phyloP scores from a whole-genome alignment of 306 rosid genomes.

The Lupinus albus region DNA sequence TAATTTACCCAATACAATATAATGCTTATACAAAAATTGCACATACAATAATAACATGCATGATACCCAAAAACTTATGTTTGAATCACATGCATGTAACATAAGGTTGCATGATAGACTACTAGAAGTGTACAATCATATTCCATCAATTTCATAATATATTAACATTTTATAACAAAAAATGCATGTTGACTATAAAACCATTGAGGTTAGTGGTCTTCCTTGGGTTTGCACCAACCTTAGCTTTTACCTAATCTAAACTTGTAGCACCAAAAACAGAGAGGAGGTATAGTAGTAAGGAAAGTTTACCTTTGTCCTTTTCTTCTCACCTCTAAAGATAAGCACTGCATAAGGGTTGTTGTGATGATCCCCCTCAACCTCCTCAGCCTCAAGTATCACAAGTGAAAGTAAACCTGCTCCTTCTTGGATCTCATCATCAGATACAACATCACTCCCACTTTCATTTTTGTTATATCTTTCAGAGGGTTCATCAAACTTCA shows the following conservation, averaged over 20 bases:
- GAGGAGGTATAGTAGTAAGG: not conserved
- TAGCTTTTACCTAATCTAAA: too few species aligned
- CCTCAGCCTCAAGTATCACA: constrained; percentile 66
- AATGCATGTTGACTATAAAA: too few species aligned
- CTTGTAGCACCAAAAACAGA: too few species aligned
- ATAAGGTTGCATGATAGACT: constrained; percentile 14
- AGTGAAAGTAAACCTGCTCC: constrained; percentile 85
- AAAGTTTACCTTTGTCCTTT: constrained; percentile 70
- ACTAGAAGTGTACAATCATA: not conserved
- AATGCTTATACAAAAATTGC: too few species aligned
- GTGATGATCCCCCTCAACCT: constrained; percentile 81
- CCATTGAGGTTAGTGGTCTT: too few species aligned
- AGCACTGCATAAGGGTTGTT: constrained; percentile 77
- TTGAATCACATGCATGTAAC: constrained; percentile 26
- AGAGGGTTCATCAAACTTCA: constrained; percentile 44
- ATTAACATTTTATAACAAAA: too few species aligned
- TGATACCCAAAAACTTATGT: not conserved
- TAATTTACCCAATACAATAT: too few species aligned
- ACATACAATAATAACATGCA: constrained; percentile 11
- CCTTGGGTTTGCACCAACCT: too few species aligned
- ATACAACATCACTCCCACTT: constrained; percentile 43
- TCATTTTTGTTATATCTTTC: constrained; percentile 46
- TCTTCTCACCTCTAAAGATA: constrained; percentile 73
- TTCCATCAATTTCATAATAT: not conserved
- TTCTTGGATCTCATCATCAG: constrained; percentile 53